Evolutionary conservation across 2,329 filamentous ascomycete genomes (phyloP).

Genomic region (Microdochium paspali): DNA sequence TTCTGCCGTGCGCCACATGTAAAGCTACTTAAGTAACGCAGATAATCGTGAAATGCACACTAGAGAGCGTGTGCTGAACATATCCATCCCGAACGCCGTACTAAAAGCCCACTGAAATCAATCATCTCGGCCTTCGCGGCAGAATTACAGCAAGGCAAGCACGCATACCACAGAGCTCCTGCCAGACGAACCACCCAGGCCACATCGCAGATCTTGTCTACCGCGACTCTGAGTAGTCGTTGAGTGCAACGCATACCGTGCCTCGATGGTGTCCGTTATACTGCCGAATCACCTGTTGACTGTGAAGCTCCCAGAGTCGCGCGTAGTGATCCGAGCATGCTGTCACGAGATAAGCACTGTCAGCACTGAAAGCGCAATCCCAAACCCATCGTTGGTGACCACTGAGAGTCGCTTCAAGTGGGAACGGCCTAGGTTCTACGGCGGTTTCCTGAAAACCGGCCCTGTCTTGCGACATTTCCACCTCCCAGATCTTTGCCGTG

Average conservation of each 20-base stretch:
- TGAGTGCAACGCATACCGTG: slow-evolving; percentile 84
- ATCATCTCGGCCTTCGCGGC: too few relatives aligned
- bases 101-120: too few relatives aligned
- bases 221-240: slow-evolving; percentile 64
- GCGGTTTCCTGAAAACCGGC: slow-evolving; percentile 18
- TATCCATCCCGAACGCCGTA: too few relatives aligned
- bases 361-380: slow-evolving; percentile 93
- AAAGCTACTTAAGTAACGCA: too few relatives aligned
- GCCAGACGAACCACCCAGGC: too few relatives aligned
- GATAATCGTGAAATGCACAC: too few relatives aligned
- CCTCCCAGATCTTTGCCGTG: slow-evolving; percentile 91
- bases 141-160: too few relatives aligned
- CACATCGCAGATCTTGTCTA: slow-evolving; percentile 8
- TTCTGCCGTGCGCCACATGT: too few relatives aligned
- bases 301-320: slow-evolving; percentile 78
- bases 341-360: slow-evolving; percentile 87
- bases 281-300: slow-evolving; percentile 83
- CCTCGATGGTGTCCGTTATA: slow-evolving; percentile 93
- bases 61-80: too few relatives aligned
- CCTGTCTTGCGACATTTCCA: slow-evolving; percentile 47
- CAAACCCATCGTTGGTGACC: slow-evolving; percentile 95
- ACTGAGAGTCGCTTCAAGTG: slow-evolving; percentile 76
- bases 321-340: slow-evolving; percentile 93
- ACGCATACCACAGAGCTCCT: too few relatives aligned
- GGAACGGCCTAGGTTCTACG: slow-evolving; percentile 50